Conservation (phyloP, 306 rosid genomes). For the Delonix regia region DNA sequence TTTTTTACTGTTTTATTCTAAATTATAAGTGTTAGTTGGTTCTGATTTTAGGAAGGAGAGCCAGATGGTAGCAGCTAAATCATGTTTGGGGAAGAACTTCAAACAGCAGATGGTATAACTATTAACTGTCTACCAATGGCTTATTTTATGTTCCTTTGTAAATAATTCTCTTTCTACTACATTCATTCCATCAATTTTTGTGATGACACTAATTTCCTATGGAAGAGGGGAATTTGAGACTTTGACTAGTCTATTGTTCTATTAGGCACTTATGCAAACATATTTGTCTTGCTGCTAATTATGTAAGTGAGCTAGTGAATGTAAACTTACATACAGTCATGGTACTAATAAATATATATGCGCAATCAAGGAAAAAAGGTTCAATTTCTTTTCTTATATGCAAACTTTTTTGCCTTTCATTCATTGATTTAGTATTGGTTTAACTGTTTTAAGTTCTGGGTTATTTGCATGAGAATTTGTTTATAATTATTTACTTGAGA, state of each 20-base stretch:
- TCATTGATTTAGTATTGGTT: too few relatives aligned
- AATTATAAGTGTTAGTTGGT: not conserved
- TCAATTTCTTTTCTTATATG: not conserved
- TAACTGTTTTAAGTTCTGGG: not conserved
- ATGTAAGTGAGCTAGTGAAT: not conserved
- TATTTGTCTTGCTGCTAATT: not conserved
- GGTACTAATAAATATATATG: not conserved
- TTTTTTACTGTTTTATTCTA: not conserved
- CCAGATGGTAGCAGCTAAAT: slow-evolving; percentile 42
- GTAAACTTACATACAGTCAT: not conserved
- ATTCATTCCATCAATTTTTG: not conserved
- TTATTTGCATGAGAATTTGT: not conserved
- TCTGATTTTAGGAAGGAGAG: slow-evolving; percentile 52
- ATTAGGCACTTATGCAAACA: not conserved
- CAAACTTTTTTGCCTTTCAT: not conserved
- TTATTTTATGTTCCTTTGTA: not conserved
- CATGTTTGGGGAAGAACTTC: slow-evolving; percentile 39
- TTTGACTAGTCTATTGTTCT: not conserved
- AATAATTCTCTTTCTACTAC: too few relatives aligned
- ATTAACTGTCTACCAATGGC: not conserved
- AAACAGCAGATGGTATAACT: slow-evolving; percentile 48
- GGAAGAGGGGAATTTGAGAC: not conserved
- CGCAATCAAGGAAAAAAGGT: slow-evolving; percentile 10
- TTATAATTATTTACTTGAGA: not conserved
- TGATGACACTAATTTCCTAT: too few relatives aligned